These are phyloP conservation scores for Pyrus communis DNA, from an alignment of 306 rosid species.

Conservation along the genomic window DNA sequence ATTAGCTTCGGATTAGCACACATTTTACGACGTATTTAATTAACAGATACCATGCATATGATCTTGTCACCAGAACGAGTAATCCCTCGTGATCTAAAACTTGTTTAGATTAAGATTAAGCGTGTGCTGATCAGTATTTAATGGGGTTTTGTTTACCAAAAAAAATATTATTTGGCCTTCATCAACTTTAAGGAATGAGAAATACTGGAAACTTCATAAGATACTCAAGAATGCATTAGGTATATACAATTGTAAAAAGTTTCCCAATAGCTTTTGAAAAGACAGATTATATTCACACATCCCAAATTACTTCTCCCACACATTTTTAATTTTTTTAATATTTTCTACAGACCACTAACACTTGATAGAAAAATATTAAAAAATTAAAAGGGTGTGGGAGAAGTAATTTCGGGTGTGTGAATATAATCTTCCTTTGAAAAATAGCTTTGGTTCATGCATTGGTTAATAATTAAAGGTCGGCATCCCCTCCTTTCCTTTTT, in stretches of 20 bases:
- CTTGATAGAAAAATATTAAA: too few species aligned
- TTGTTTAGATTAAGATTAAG: background rate
- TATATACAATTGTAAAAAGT: background rate
- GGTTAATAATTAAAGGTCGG: constrained; percentile 5
- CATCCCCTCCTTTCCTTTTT: background rate
- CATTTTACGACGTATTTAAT: background rate
- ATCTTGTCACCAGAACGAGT: background rate
- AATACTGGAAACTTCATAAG: background rate
- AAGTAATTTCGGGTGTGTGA: too few species aligned
- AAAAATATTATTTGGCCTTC: background rate
- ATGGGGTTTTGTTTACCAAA: background rate
- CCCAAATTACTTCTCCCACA: too few species aligned
- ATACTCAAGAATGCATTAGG: background rate
- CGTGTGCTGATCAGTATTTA: background rate
- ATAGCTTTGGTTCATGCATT: background rate
- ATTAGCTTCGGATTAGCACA: background rate
- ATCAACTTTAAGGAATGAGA: background rate
- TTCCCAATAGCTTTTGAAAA: background rate
- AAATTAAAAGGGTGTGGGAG: too few species aligned
- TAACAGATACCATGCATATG: background rate
- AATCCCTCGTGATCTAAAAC: background rate
- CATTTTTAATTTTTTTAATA: too few species aligned
- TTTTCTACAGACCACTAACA: too few species aligned
- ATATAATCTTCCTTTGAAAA: background rate
- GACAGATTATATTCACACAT: too few species aligned